Evolutionary conservation across 2,329 filamentous ascomycete genomes (phyloP), one percentile per base, ranked within the genome.

Genomic region (Helicocarpus griseus): DNA sequence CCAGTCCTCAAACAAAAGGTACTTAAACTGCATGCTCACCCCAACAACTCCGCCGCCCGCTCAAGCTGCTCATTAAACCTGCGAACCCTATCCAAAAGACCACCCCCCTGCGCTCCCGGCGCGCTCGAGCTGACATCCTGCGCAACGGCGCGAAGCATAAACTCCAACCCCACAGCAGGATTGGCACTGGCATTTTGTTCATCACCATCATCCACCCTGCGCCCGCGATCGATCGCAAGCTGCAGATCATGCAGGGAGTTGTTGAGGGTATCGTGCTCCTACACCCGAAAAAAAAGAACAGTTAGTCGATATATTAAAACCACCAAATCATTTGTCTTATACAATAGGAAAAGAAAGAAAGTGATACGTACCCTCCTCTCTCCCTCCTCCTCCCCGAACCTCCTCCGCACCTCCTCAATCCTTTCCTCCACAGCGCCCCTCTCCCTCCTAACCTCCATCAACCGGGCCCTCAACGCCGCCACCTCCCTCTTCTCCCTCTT

Each of bases 391-490:
- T 69, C 66, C 39, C 63, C 62, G 54, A 73, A 69, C 54, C 63
- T 66, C 56, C 61, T 61, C 55, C 73, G 63, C 58, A 78, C 68
- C 17, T 71, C 70, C 57, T 80, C 77, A 58, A 73, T 75, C 51
- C 70, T 68, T 51, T 79, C 56, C 5, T 74, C 74, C 46, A 79
- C 60, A 21, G 70, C 69, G 53, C 78, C 72, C 51, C 76, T 67
- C 58, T 73, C 67, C 47, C 67, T 69, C 47, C 76, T 71, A n/a
- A 78, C 55, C 19, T 66, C 66, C 31, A 78, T 65, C 46, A 78
- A 69, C 33, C 74, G 70, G 39, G 66, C 70, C 26, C 77, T 69
- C 48, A 77, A 55, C 31, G 69, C 65, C 55, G 64, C 65, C 63
- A 71, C 73, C 59, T 69, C 72, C 55, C 65, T 71, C 61, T 69